Base-by-base conservation (phyloP, 1,284 basidiomycete species). In the Cutaneotrichosporon daszewskae region DNA sequence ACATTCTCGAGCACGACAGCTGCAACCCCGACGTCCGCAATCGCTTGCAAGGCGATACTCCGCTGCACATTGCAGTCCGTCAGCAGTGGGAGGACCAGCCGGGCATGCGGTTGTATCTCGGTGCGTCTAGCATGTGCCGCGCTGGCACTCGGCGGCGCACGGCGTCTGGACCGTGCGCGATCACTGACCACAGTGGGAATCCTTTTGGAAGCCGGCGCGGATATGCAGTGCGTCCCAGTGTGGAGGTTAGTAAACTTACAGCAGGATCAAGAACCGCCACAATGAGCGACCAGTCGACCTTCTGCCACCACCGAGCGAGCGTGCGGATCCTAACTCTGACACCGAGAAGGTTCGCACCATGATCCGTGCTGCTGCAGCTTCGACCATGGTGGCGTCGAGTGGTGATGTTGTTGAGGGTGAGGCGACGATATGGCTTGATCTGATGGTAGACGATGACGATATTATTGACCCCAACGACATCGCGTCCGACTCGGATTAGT, bases 11-110 rank as follows among this genome's bases (percentile, higher is more conserved):
- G 8, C 75, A 81, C 58, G 84, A 87, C 9, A 77, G 75, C 11
- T 90, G 87, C 68, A 87, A 92, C 60, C 87, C 91, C 40, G 88
- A 92, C 63, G 77, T 82, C 16, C 75, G 81, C 58, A 91, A 91
- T 66, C 75, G 78, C 17, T 68, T 85, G 24, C 80, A 84, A 29
- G 78, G 79, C 9, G 81, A 83, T 27, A 92, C 89, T 0, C 88
- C 89, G 2, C 73, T 94, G 10, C 89, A 92, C 65, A 77, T 88
- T 16, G 88, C 87, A 1, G 75, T 86, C 14, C 68, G 73, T 46
- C 71, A 74, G 54, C 67, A 84, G 43, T 75, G 81, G 51, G 76
- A 87, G 46, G 72, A 74, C 6, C 81, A 82, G 31, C 69, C 80
- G 8, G 75, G 86, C 23, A 66, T 60, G 67, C 70, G 69, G 53